Evolutionary conservation across 352 stramenopile genomes (phyloP).

Genomic region (Phytophthora pini): DNA sequence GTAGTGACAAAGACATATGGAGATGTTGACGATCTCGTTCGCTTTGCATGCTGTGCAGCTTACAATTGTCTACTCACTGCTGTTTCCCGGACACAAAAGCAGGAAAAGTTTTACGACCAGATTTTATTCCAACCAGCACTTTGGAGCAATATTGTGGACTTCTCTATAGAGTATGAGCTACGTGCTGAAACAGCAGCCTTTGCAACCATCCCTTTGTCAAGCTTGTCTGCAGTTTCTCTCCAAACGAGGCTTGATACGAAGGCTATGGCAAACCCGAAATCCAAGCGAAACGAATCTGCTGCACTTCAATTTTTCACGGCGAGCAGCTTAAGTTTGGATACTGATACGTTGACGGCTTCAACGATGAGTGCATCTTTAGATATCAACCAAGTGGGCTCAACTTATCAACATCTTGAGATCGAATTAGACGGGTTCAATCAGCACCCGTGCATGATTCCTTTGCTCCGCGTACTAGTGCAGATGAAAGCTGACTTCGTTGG

Average conservation of each 20-base stretch:
- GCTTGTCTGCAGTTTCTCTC: slow-evolving; percentile 40
- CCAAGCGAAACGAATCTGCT: slow-evolving; percentile 31
- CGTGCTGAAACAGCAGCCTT: slow-evolving; percentile 59
- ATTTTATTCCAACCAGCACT: slow-evolving; percentile 80
- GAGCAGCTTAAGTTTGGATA: slow-evolving; percentile 73
- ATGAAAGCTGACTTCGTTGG: slow-evolving; percentile 79
- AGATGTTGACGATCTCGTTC: slow-evolving; percentile 41
- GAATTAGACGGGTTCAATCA: slow-evolving; percentile 82
- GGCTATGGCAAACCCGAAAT: slow-evolving; percentile 5
- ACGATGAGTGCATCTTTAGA: slow-evolving; percentile 20
- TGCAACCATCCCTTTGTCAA: slow-evolving; percentile 61
- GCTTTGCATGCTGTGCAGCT: slow-evolving; percentile 65
- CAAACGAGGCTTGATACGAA: slow-evolving; percentile 33
- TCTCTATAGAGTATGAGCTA: slow-evolving; percentile 48
- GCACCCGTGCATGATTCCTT: slow-evolving; percentile 76
- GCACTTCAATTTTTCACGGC: slow-evolving; percentile 73
- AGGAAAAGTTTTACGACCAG: slow-evolving; percentile 89
- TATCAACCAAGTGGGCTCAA: slow-evolving; percentile 26
- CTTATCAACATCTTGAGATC: slow-evolving; percentile 57
- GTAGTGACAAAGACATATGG: slow-evolving; percentile 62
- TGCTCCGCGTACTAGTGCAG: slow-evolving; percentile 75
- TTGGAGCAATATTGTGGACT: slow-evolving; percentile 75
- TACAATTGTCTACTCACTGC: slow-evolving; percentile 81
- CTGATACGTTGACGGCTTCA: slow-evolving; percentile 32
- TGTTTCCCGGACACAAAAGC: slow-evolving; percentile 83